Conservation (phyloP, 106 monocot species). For the Alisma plantagoaquatica region DNA sequence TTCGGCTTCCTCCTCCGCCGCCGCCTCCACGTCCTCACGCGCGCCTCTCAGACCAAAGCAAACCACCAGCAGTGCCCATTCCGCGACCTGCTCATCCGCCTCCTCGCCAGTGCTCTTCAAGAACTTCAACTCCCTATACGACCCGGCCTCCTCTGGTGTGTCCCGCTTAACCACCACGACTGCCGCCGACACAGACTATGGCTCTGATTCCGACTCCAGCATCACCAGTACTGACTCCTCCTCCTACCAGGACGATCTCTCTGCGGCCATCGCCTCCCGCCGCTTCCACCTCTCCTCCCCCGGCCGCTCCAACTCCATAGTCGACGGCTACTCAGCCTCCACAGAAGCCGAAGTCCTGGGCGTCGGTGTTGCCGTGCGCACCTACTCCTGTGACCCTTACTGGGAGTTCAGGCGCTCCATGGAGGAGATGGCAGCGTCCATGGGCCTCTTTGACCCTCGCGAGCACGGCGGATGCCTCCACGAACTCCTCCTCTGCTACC, state of each 20-base stretch:
- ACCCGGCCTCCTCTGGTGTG: neutral
- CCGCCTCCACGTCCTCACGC: neutral
- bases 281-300: neutral
- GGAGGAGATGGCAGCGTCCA: constrained; percentile 5
- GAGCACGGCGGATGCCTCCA: neutral
- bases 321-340: neutral
- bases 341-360: neutral
- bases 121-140: neutral
- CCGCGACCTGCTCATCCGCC: neutral
- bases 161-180: neutral
- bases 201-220: neutral
- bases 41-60: neutral
- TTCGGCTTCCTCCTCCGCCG: neutral
- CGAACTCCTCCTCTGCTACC: constrained; percentile 12
- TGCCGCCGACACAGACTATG: neutral
- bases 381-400: neutral
- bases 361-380: neutral
- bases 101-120: neutral
- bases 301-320: constrained; percentile 9
- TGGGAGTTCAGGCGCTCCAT: constrained; percentile 1
- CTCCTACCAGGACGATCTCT: neutral
- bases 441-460: constrained; percentile 1
- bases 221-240: neutral
- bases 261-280: constrained; percentile 6
- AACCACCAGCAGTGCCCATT: neutral